phyloP scores from a whole-genome alignment of 179 eudicot species.

The Drosera spatulata region DNA sequence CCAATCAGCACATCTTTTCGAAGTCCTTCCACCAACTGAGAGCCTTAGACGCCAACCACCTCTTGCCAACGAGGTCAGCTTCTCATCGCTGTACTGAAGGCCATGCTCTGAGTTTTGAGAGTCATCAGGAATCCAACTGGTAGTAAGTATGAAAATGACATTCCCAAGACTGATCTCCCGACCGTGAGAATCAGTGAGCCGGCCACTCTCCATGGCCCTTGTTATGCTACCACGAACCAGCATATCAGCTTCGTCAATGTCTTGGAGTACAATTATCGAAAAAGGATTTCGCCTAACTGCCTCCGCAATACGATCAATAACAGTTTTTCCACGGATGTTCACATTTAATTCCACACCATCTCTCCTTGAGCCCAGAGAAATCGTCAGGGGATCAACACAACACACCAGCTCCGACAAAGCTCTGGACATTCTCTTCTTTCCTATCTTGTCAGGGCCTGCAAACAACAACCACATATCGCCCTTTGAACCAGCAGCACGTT shows the following conservation, averaged over 20 bases:
- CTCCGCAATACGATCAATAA: slow-evolving; percentile 65
- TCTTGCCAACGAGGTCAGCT: slow-evolving; percentile 36
- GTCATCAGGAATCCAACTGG: slow-evolving; percentile 38
- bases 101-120: slow-evolving; percentile 11
- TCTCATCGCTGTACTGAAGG: slow-evolving; percentile 35
- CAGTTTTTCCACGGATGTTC: slow-evolving; percentile 73
- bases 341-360: slow-evolving; percentile 45
- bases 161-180: slow-evolving; percentile 89
- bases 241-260: slow-evolving; percentile 73
- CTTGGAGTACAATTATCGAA: slow-evolving; percentile 72
- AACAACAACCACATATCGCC: slow-evolving; percentile 81
- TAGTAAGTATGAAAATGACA: slow-evolving; percentile 61
- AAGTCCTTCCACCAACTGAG: slow-evolving; percentile 28
- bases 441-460: slow-evolving; percentile 67
- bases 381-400: slow-evolving; percentile 36
- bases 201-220: slow-evolving; percentile 83
- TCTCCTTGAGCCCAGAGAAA: slow-evolving; percentile 58
- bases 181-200: slow-evolving; percentile 75
- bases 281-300: slow-evolving; percentile 71
- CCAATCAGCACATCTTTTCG: slow-evolving; percentile 65
- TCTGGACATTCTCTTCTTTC: slow-evolving; percentile 79
- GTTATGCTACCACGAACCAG: slow-evolving; percentile 57
- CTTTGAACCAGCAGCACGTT: slow-evolving; percentile 38
- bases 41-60: slow-evolving; percentile 70
- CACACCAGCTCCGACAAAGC: slow-evolving; percentile 58